Base-by-base conservation (phyloP, 23 red algal species). In the Gracilaria domingensis region DNA sequence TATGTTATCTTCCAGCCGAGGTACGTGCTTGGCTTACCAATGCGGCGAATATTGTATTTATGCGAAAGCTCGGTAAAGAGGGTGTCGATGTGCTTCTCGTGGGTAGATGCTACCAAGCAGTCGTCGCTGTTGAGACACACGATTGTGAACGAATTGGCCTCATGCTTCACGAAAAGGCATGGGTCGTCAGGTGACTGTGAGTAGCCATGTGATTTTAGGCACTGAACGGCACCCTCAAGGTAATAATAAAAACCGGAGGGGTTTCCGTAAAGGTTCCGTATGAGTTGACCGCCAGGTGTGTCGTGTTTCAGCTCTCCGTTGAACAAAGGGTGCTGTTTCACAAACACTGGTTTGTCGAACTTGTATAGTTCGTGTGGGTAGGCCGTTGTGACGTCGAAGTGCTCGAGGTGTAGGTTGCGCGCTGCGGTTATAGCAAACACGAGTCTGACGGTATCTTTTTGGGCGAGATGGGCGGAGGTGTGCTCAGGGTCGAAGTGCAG, bases 111-210 rank as follows among this genome's bases (percentile, higher is more conserved):
- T 33, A 79, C 53, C 14, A 79, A 48, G 25, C 40, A 80, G 38
- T 89, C 71, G 61, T 89, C 71, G 32, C 32, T 69, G 32, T 59
- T 80, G 57, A 89, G 64, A 18, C 51, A 55, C 42, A 89, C 32
- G 18, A 64, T 38, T 12, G 51, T 42, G 33, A 4, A 62, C 11
- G 55, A n/a, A 4, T 7, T 21, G 13, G 40, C 17, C 4, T 12
- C 29, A 6, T 61, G 24, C 7, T 9, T 24, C 18, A 47, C 28
- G 32, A 89, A 89, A 6, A 89, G 55, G n/a, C 51, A 42, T 2
- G 86, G 86, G 54, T 89, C 69, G 59, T 67, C 33, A 5, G 53
- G 34, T 26, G 49, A 39, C 51, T 78, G 86, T 49, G 1, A 9
- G 51, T 55, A 79, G 0, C 54, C 34, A 37, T 45, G 47, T 36